Evolutionary conservation across 768 basidiomycete species (phyloP).

Genomic region (Psilocybe cubensis): DNA sequence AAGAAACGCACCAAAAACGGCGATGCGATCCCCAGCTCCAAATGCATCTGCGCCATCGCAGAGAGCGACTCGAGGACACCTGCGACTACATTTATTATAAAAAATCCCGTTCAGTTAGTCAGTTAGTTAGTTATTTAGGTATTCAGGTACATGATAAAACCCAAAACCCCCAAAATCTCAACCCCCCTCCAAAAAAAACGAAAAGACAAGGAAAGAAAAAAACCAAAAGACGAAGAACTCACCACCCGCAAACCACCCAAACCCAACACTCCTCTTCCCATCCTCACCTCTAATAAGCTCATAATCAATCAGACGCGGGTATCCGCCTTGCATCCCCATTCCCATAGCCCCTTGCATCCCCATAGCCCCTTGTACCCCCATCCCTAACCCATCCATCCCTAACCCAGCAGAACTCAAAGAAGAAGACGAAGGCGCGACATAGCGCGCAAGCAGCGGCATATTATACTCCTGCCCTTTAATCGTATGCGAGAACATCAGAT

Average conservation of each 20-base stretch:
- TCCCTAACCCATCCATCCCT: too few relatives aligned
- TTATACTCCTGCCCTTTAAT: constrained; percentile 89
- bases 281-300: constrained; percentile 69
- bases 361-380: background rate
- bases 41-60: constrained; percentile 76
- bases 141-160: too few relatives aligned
- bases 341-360: background rate
- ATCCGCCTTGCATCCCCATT: constrained; percentile 5
- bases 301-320: constrained; percentile 77
- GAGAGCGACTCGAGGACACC: constrained; percentile 84
- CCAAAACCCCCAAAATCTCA: too few relatives aligned
- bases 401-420: too few relatives aligned
- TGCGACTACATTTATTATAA: too few relatives aligned
- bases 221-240: background rate
- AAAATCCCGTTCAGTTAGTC: too few relatives aligned
- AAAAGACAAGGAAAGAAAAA: background rate
- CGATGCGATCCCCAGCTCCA: constrained; percentile 78
- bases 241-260: constrained; percentile 95
- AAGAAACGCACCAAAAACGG: constrained; percentile 74
- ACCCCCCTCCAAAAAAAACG: background rate
- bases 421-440: constrained; percentile 38
- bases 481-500: constrained; percentile 94
- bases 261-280: constrained; percentile 83
- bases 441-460: constrained; percentile 72
- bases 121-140: too few relatives aligned